Evolutionary conservation across 495 filamentous ascomycete species (phyloP), one percentile per base, ranked within the genome.

Genomic region (Terfezia claveryi): DNA sequence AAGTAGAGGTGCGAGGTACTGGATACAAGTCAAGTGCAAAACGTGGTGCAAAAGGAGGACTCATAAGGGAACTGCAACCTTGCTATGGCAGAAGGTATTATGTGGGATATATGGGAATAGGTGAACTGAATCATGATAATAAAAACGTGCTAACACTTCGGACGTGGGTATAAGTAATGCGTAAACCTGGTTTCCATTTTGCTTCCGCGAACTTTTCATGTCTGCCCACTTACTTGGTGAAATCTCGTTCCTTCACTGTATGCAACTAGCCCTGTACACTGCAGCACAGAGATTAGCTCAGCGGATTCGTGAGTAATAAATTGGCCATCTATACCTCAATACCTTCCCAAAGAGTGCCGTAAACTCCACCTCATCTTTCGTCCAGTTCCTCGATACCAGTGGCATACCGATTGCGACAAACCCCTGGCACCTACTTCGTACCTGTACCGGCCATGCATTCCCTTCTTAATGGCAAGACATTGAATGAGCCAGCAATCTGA

Each of bases 391-490:
- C 56, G 68, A 74, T 16, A 78, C 73, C 67, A 76, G 68, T 4
- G 76, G 76, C 72, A 79, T 76, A 6, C 76, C 74, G 68, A 79
- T 74, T 11, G 74, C 76, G 71, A 75, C 76, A 27, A 80, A 69
- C 4, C 73, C 76, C 76, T 74, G 78, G 69, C 73, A 79, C 36
- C 74, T 70, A 60, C 73, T n/a, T n/a, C n/a, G n/a, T n/a, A n/a
- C n/a, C n/a, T n/a, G n/a, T n/a, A 75, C 36, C 70, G 66, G 10
- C 72, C 69, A n/a, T 78, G 66, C 76, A 79, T 80, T 38, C 71
- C 70, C 7, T 72, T 61, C 49, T 62, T 66, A n/a, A 69, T 51
- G 32, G 75, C 76, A 12, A 78, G 63, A 27, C 69, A 70, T 61
- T 79, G 76, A 56, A 78, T 73, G 67, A 79, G 69, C 66, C 76